Conservation (phyloP, 805 yeast genomes). For the Wickerhamiella spandovensis region DNA sequence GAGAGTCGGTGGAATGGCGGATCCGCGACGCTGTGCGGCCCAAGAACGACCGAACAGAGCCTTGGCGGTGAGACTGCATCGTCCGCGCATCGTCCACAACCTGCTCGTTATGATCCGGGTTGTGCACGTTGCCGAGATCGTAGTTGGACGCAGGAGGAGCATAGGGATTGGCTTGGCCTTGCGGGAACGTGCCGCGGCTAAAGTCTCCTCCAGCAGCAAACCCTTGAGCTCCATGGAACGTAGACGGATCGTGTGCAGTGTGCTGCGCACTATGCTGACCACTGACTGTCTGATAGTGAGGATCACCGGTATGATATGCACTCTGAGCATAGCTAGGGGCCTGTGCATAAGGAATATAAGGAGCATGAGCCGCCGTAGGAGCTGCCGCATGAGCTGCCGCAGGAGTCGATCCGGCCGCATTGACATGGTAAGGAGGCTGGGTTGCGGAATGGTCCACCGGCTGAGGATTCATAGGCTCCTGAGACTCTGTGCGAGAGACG, state of each 20-base stretch:
- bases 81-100: background rate
- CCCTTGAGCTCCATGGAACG: background rate
- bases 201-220: background rate
- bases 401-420: no score
- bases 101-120: background rate
- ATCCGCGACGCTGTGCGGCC: constrained; percentile 1
- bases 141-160: background rate
- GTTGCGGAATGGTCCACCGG: background rate
- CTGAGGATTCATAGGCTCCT: background rate
- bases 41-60: constrained; percentile 2
- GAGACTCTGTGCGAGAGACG: background rate
- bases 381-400: no score
- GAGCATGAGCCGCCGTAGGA: background rate
- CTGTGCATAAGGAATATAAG: background rate
- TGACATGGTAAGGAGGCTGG: background rate
- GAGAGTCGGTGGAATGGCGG: background rate
- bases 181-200: background rate
- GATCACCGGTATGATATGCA: background rate
- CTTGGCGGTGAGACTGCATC: background rate
- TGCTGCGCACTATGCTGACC: no score
- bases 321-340: background rate
- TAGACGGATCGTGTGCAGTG: background rate
- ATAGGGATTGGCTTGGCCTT: background rate
- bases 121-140: background rate
- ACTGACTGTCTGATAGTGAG: no score